A percentile compares a stretch with the other conserved stretches of the same genome.
Evolutionary conservation across 176 grass and related monocot species (phyloP).

Genomic region (Rhynchospora breviuscula): DNA sequence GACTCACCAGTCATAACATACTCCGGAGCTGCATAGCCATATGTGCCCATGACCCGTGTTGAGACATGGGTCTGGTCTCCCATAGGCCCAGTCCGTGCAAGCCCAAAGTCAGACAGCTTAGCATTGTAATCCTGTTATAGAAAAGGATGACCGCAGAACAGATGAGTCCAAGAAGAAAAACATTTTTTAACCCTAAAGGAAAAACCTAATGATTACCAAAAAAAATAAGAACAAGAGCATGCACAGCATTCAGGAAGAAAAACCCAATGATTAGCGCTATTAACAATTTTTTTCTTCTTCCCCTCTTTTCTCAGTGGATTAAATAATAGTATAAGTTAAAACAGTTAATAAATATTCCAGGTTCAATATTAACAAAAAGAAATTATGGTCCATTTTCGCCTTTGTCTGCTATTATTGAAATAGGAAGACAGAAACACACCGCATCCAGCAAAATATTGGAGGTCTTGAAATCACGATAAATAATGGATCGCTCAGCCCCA

Average conservation of each 20-base stretch:
- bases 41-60: conserved; percentile 91
- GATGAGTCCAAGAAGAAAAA: neutral
- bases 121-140: conserved; percentile 83
- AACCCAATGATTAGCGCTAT: neutral
- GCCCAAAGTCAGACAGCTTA: conserved; percentile 96
- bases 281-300: neutral
- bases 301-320: neutral
- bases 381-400: neutral
- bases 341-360: neutral
- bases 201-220: neutral
- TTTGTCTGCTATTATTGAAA: neutral
- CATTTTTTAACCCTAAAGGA: neutral
- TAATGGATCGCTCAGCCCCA: conserved; percentile 77
- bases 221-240: neutral
- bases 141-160: conserved; percentile 22
- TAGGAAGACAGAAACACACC: conserved; percentile 40
- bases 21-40: conserved; percentile 94
- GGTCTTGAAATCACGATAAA: conserved; percentile 98
- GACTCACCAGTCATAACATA: conserved; percentile 91
- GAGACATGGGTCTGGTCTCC: conserved; percentile 97
- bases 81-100: conserved; percentile 88
- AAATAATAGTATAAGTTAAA: neutral
- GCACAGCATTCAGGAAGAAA: conserved; percentile 7
- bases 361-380: neutral
- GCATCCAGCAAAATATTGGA: conserved; percentile 95